phyloP scores from a whole-genome alignment of 164 flowering plant species.

The Santalum album region DNA sequence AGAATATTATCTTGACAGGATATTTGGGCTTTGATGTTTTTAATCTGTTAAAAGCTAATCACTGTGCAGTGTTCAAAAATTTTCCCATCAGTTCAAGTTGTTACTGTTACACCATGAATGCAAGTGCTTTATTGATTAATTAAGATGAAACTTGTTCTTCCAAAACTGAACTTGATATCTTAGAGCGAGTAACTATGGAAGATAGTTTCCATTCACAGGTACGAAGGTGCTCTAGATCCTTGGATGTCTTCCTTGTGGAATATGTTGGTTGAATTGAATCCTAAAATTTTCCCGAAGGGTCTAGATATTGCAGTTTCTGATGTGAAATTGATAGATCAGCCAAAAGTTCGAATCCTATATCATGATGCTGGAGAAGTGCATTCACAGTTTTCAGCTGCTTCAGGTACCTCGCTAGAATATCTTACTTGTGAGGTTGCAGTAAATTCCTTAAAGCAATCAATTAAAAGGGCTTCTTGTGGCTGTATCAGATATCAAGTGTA shows the following conservation, averaged over 20 bases:
- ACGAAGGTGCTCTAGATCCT: slow-evolving; percentile 95
- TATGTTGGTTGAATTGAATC: slow-evolving; percentile 35
- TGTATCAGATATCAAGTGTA: slow-evolving; percentile 43
- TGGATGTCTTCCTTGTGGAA: slow-evolving; percentile 91
- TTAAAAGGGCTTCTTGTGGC: slow-evolving; percentile 15
- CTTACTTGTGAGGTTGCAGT: not conserved
- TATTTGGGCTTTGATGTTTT: too few species aligned
- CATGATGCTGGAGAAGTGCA: slow-evolving; percentile 28
- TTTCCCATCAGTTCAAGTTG: too few species aligned
- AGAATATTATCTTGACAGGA: too few species aligned
- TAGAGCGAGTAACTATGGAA: not conserved
- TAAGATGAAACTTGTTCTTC: not conserved
- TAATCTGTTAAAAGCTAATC: too few species aligned
- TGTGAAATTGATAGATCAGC: slow-evolving; percentile 40
- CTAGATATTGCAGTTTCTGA: slow-evolving; percentile 25
- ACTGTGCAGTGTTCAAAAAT: too few species aligned
- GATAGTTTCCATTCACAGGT: slow-evolving; percentile 33
- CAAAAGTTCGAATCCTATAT: slow-evolving; percentile 55
- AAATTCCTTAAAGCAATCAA: too few species aligned
- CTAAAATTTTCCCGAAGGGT: slow-evolving; percentile 51
- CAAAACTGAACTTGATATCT: too few species aligned
- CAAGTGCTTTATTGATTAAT: too few species aligned
- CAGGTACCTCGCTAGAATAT: slow-evolving; percentile 36
- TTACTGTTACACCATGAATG: too few species aligned
- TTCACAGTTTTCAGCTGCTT: slow-evolving; percentile 20